These are phyloP conservation scores for Gossypium ekmanianum DNA, from an alignment of 345 rosid species.

Conservation along the genomic window DNA sequence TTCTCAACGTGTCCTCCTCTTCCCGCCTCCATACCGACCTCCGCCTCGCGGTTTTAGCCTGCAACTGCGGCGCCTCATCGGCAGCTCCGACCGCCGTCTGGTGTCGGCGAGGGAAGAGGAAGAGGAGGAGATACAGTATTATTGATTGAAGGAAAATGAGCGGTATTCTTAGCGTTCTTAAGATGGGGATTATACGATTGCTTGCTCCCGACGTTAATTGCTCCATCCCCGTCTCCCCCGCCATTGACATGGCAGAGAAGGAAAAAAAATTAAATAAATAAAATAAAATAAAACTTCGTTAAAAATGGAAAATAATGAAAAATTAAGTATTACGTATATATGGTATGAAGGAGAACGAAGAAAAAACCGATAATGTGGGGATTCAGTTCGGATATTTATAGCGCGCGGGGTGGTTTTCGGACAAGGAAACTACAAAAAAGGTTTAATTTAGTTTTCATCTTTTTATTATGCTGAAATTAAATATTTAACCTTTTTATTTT, in stretches of 20 bases:
- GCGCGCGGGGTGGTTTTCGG: neutral
- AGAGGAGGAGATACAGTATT: slow-evolving; percentile 46
- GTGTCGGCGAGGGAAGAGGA: slow-evolving; percentile 66
- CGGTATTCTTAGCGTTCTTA: slow-evolving; percentile 41
- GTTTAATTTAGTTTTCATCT: too few relatives aligned
- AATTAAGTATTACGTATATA: neutral
- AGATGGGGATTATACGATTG: slow-evolving; percentile 81
- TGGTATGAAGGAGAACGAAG: neutral
- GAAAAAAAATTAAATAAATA: neutral
- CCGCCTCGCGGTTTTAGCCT: slow-evolving; percentile 37
- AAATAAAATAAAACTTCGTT: neutral
- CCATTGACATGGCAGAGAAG: slow-evolving; percentile 40
- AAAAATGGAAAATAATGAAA: slow-evolving; percentile 6
- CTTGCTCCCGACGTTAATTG: slow-evolving; percentile 95
- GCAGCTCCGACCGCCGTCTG: slow-evolving; percentile 5
- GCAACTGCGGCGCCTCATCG: slow-evolving; percentile 18
- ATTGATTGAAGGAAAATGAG: slow-evolving; percentile 47
- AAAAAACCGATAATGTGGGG: neutral
- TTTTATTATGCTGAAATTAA: too few relatives aligned
- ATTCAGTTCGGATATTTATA: slow-evolving; percentile 15
- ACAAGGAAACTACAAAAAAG: neutral
- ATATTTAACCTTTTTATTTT: too few relatives aligned
- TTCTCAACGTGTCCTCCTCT: slow-evolving; percentile 79
- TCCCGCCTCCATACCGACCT: slow-evolving; percentile 56
- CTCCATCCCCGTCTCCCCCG: slow-evolving; percentile 58